Evolutionary conservation across 139 green algal genomes (phyloP).

Genomic region (Yamagishiella unicocca): DNA sequence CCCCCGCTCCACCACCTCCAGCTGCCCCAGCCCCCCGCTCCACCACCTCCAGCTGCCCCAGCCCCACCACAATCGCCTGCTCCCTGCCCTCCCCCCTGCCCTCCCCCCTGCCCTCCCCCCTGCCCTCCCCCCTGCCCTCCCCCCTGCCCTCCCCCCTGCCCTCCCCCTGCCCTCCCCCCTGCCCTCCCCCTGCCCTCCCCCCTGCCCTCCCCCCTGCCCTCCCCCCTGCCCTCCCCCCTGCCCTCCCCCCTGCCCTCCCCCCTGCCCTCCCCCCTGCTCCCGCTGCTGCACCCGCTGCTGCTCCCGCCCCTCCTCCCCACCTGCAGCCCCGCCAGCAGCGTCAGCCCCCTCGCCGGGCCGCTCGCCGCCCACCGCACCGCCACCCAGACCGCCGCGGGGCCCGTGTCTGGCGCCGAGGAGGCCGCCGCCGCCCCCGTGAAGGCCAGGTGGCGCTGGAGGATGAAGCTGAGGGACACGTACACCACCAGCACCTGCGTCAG

Average conservation of each 20-base stretch:
- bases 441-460: slow-evolving; percentile 23
- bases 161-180: neutral
- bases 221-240: no score
- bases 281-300: neutral
- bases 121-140: no score
- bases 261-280: neutral
- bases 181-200: neutral
- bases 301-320: neutral
- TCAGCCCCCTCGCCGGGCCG: slow-evolving; percentile 12
- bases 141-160: neutral
- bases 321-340: slow-evolving; percentile 44
- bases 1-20: no score
- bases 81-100: no score
- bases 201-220: no score
- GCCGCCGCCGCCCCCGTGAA: neutral
- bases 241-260: neutral
- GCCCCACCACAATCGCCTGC: no score
- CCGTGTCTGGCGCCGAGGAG: neutral
- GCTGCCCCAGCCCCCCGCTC: no score
- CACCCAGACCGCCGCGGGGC: neutral
- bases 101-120: no score
- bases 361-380: neutral
- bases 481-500: slow-evolving; percentile 37
- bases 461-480: slow-evolving; percentile 6
- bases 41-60: no score